Percentiles rank a stretch among this genome's conserved stretches.
These are phyloP conservation scores for Cladosporium austrohemisphaericum DNA, from an alignment of 2,329 filamentous ascomycete species.

Conservation along the genomic window DNA sequence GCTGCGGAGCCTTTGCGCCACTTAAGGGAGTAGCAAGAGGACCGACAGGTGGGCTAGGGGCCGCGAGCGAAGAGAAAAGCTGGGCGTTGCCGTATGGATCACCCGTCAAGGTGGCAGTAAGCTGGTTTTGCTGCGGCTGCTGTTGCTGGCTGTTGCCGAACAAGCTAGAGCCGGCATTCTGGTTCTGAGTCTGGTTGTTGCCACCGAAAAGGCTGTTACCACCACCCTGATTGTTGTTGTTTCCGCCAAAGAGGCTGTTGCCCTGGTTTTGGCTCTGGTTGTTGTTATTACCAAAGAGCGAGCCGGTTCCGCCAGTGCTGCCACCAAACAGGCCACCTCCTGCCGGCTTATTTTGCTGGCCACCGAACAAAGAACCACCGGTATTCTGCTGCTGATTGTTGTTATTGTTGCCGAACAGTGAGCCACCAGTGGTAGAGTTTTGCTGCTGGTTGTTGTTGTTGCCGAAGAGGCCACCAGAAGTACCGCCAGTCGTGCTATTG, in stretches of 20 bases:
- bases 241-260: slow-evolving; percentile 23
- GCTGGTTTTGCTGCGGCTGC: slow-evolving; percentile 53
- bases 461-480: slow-evolving; percentile 20
- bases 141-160: slow-evolving; percentile 53
- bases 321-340: slow-evolving; percentile 39
- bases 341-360: slow-evolving; percentile 23
- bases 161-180: slow-evolving; percentile 42
- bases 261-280: slow-evolving; percentile 25
- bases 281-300: slow-evolving; percentile 48
- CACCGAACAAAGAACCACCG: slow-evolving; percentile 30
- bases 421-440: slow-evolving; percentile 16
- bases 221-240: slow-evolving; percentile 35
- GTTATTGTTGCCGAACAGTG: slow-evolving; percentile 43
- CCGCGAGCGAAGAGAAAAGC: slow-evolving; percentile 70
- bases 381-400: slow-evolving; percentile 50
- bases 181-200: slow-evolving; percentile 41
- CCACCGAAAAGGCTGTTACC: slow-evolving; percentile 40
- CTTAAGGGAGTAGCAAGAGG: slow-evolving; percentile 88
- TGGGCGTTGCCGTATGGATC: slow-evolving; percentile 88
- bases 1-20: slow-evolving; percentile 49
- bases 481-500: slow-evolving; percentile 23
- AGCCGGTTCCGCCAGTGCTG: slow-evolving; percentile 34
- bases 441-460: slow-evolving; percentile 25
- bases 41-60: slow-evolving; percentile 69
- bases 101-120: slow-evolving; percentile 60